Base-by-base conservation (phyloP, 768 basidiomycete species). In the Lentinula sp. region DNA sequence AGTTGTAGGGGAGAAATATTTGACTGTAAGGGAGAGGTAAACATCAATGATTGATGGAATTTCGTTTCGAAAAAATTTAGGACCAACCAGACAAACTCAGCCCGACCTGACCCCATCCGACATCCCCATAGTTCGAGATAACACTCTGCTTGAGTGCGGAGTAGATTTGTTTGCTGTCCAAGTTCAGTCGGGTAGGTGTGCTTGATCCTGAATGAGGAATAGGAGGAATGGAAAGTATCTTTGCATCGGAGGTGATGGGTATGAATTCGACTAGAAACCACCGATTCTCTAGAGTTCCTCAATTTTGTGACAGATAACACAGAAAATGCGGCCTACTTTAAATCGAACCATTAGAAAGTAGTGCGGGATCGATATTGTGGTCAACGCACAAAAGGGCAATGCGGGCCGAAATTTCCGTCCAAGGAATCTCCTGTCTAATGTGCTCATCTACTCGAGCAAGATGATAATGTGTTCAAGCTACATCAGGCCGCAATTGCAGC, bases 261-360 rank as follows among this genome's bases (percentile, higher is more conserved):
- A 95, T 81, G 67, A 95, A 87, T 72, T 96, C 93, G 59, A 94
- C 86, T 36, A 96, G 84, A 10, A 95, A 73, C 90, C 93, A 94
- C 41, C 93, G 84, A 70, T 94, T 95, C 92, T 93, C 64, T 43
- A 48, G 58, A 51, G 35, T 16, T 13, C 32, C 35, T 62, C 41
- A n/a, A 36, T 36, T 51, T 45, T 35, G 65, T 42, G 60, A 57
- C 33, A 62, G 18, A 51, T 60, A 51, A 23, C 42, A 42, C 12
- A 18, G 32, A 48, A 20, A 20, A n/a, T 35, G n/a, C 20, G 42
- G 45, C 9, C 35, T 67, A 82, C 85, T 72, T 89, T 89, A 79
- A 88, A 88, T 61, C 88, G 76, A 68, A 89, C 88, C 87, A 89
- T 88, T 16, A n/a, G 35, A 45, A 16, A 18, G 9, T 8, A 39